These are phyloP conservation scores for Xylaria sp. DNA, from an alignment of 2,329 filamentous ascomycete species.

Conservation along the genomic window DNA sequence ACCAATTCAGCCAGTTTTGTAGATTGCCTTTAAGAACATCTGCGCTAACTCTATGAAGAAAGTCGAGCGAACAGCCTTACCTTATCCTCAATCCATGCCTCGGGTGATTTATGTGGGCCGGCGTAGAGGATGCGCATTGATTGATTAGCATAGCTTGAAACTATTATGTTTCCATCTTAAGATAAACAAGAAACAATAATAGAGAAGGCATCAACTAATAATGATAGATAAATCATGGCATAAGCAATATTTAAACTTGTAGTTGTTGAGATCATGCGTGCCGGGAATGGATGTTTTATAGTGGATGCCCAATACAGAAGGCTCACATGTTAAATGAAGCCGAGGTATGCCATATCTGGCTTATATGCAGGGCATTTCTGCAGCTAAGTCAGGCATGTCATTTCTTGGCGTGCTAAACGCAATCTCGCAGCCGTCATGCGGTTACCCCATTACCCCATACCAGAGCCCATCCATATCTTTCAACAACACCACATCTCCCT, in stretches of 20 bases:
- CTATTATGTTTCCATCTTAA: too few relatives aligned
- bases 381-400: slow-evolving; percentile 16
- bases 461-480: not conserved
- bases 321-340: slow-evolving; percentile 10
- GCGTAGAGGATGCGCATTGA: too few relatives aligned
- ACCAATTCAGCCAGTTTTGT: too few relatives aligned
- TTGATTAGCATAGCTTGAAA: too few relatives aligned
- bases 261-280: not conserved
- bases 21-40: too few relatives aligned
- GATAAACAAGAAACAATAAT: too few relatives aligned
- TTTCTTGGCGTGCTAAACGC: slow-evolving; percentile 20
- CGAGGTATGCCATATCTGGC: slow-evolving; percentile 4
- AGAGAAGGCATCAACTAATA: too few relatives aligned
- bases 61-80: too few relatives aligned
- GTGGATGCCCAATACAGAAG: not conserved
- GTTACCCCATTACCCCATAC: slow-evolving; percentile 1
- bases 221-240: not conserved
- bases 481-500: not conserved
- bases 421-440: slow-evolving; percentile 36
- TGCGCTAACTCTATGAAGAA: too few relatives aligned
- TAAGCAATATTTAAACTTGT: not conserved
- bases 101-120: too few relatives aligned
- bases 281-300: not conserved
- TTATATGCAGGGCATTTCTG: not conserved
- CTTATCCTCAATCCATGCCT: too few relatives aligned